phyloP scores from a whole-genome alignment of 192 early-diverging fungal genomes.

The Coemansia biformis region DNA sequence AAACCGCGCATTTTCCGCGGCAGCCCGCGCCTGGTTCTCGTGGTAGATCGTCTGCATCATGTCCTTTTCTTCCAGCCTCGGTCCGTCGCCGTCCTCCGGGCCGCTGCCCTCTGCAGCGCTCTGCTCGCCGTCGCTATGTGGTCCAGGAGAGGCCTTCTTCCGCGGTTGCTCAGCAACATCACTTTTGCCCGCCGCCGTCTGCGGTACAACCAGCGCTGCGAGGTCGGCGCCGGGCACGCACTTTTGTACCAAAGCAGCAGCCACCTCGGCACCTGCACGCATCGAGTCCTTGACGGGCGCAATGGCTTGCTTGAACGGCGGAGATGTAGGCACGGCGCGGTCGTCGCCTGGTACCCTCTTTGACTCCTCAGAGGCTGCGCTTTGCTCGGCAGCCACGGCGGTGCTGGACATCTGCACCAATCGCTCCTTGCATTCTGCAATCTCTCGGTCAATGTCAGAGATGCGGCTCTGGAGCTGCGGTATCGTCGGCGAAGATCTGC shows the following conservation, averaged over 20 bases:
- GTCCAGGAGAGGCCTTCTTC: no score
- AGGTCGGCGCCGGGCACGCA: no score
- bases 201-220: constrained; percentile 10
- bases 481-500: neutral
- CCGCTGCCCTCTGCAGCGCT: neutral
- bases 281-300: neutral
- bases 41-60: constrained; percentile 25
- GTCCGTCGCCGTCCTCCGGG: neutral
- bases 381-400: neutral
- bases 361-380: neutral
- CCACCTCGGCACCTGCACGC: neutral
- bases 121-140: no score
- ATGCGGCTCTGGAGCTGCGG: constrained; percentile 23
- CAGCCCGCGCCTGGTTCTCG: constrained; percentile 37
- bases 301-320: constrained; percentile 4
- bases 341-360: constrained; percentile 7
- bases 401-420: constrained; percentile 18
- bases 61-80: constrained; percentile 3
- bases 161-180: no score
- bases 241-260: no score
- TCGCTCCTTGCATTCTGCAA: constrained; percentile 29
- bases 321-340: constrained; percentile 27
- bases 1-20: constrained; percentile 15
- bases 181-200: neutral
- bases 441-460: constrained; percentile 36